These are phyloP conservation scores for Gossypium trilobum DNA, from an alignment of 441 rosid species.

Conservation along the genomic window DNA sequence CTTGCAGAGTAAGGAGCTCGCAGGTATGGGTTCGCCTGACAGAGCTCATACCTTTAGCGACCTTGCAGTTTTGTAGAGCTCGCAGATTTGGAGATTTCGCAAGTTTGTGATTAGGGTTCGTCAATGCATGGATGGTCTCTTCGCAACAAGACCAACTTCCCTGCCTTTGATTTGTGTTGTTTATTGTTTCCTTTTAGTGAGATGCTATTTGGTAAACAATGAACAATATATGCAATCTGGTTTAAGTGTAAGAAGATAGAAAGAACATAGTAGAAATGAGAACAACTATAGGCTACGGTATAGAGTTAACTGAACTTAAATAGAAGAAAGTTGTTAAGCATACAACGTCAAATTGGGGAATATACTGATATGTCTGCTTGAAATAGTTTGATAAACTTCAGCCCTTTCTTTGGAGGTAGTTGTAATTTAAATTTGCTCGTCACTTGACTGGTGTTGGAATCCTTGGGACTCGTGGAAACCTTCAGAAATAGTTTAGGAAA, in stretches of 20 bases:
- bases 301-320: neutral
- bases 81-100: no score
- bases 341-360: neutral
- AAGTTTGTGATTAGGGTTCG: no score
- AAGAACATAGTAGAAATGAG: neutral
- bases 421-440: neutral
- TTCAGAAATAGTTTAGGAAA: slow-evolving; percentile 1
- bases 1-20: no score
- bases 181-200: neutral
- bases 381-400: neutral
- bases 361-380: neutral
- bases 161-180: neutral
- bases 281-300: neutral
- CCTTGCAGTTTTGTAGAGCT: no score
- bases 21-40: no score
- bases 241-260: neutral
- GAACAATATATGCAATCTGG: neutral
- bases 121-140: no score
- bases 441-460: neutral
- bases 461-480: neutral
- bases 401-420: neutral
- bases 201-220: slow-evolving; percentile 4
- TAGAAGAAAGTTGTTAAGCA: neutral
- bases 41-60: no score
- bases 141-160: neutral